Conservation (phyloP, 1,139 yeast species). For the Hyphopichia pseudoburtonii region DNA sequence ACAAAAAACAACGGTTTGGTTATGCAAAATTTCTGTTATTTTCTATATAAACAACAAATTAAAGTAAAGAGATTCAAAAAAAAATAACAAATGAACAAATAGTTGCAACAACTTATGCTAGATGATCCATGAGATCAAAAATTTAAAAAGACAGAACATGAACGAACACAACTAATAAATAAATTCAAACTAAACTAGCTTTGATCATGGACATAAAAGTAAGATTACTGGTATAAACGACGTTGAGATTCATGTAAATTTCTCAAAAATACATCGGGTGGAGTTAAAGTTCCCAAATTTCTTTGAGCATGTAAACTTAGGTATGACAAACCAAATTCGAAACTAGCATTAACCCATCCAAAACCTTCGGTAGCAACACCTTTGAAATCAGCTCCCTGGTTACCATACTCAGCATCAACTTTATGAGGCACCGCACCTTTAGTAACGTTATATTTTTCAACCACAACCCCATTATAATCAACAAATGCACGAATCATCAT, state of each 20-base stretch:
- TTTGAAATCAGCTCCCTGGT: conserved; percentile 89
- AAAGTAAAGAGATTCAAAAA: no score
- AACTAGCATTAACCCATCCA: conserved; percentile 96
- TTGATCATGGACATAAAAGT: no score
- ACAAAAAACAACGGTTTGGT: no score
- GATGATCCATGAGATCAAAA: no score
- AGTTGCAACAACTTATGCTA: neutral
- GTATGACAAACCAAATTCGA: conserved; percentile 68
- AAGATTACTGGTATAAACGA: no score
- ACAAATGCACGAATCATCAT: conserved; percentile 92
- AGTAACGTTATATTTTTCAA: conserved; percentile 92
- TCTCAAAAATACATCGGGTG: conserved; percentile 69
- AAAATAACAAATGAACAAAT: neutral
- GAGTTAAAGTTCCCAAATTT: conserved; percentile 79
- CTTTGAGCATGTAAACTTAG: conserved; percentile 69
- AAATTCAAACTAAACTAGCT: no score
- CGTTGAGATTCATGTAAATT: conserved; percentile 49
- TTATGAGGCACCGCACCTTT: conserved; percentile 81
- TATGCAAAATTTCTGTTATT: no score
- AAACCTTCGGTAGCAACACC: conserved; percentile 96
- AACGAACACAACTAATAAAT: conserved; percentile 3
- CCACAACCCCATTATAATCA: conserved; percentile 93
- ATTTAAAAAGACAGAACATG: neutral
- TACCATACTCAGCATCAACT: conserved; percentile 96
- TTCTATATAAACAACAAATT: no score